Percentiles rank a stretch among this genome's conserved stretches.
Evolutionary conservation across 306 rosid species (phyloP).

Genomic region (Albizia julibrissin): DNA sequence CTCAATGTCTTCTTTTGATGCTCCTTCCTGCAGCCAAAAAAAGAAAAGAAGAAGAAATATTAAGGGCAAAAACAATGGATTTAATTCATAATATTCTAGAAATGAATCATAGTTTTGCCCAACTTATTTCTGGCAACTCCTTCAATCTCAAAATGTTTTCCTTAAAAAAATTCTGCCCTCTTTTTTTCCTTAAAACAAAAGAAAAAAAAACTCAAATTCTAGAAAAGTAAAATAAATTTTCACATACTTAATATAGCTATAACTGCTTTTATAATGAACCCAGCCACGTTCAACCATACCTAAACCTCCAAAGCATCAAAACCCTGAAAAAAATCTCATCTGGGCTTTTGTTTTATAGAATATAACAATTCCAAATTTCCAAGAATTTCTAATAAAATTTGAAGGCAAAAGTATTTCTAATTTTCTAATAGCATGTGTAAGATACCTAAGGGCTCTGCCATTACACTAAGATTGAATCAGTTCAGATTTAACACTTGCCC

Average conservation of each 20-base stretch:
- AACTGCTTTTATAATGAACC: background rate
- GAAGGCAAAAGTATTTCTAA: background rate
- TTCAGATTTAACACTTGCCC: constrained; percentile 13
- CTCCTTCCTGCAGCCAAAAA: constrained; percentile 77
- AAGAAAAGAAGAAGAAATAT: constrained; percentile 1
- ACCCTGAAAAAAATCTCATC: background rate
- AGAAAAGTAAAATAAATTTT: background rate
- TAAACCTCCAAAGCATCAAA: background rate
- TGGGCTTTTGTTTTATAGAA: background rate
- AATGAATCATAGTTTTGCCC: background rate
- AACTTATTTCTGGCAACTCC: background rate
- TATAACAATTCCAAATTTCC: background rate
- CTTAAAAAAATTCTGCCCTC: background rate
- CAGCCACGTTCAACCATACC: background rate
- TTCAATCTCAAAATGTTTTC: background rate
- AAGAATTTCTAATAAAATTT: background rate
- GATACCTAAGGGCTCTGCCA: background rate
- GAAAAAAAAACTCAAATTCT: background rate
- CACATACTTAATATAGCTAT: background rate
- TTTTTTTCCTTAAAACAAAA: too few relatives aligned
- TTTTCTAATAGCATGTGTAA: background rate
- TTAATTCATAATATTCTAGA: background rate
- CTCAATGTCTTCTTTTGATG: constrained; percentile 92
- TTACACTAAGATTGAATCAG: constrained; percentile 11
- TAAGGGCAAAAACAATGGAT: constrained; percentile 19